A percentile compares a stretch with the other conserved stretches of the same genome.
phyloP scores from a whole-genome alignment of 2,329 filamentous ascomycete genomes.

The Ascochyta koolunga region DNA sequence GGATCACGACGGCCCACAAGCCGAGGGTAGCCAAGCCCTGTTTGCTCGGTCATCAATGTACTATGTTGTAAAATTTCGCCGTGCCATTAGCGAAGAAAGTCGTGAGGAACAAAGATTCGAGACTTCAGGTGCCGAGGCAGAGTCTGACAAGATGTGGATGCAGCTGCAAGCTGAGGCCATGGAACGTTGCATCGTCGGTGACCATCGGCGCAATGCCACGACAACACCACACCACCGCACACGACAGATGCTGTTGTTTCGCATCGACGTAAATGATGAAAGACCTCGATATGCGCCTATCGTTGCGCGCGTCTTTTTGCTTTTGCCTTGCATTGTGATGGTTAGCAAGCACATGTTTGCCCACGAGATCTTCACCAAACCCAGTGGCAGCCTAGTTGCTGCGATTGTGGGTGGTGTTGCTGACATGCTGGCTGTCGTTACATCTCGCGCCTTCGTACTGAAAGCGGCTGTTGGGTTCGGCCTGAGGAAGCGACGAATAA shows the following conservation, averaged over 20 bases:
- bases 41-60: conserved; percentile 1
- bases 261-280: neutral
- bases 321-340: neutral
- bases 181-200: conserved; percentile 38
- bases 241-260: conserved; percentile 5
- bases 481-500: conserved; percentile 5
- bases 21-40: conserved; percentile 9
- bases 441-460: conserved; percentile 8
- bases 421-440: conserved; percentile 12
- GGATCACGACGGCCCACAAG: conserved; percentile 2
- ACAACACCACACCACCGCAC: conserved; percentile 16
- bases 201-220: conserved; percentile 29
- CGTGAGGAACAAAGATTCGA: neutral
- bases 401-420: conserved; percentile 3
- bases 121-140: conserved; percentile 2
- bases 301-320: neutral
- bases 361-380: neutral
- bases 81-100: neutral
- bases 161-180: conserved; percentile 13
- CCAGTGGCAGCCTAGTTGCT: neutral
- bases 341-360: neutral
- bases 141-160: conserved; percentile 4
- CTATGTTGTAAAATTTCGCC: neutral
- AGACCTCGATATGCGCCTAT: neutral
- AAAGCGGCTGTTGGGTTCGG: conserved; percentile 11